Evolutionary conservation across 2,329 filamentous ascomycete species (phyloP).

Genomic region (Sporothrix globosa): DNA sequence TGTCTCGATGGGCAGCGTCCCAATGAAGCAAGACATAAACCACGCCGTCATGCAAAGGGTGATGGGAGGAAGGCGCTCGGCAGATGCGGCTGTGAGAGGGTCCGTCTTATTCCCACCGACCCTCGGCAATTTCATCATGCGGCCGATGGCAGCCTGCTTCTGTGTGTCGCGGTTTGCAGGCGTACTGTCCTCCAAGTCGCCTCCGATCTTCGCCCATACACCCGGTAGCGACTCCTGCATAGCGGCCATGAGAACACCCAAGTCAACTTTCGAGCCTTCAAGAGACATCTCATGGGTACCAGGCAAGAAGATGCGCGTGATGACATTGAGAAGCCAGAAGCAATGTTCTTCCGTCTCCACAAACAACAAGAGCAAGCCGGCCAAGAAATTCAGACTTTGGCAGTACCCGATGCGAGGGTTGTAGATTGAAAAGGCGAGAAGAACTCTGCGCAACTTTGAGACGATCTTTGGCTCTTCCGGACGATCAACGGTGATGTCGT

Average conservation of each 20-base stretch:
- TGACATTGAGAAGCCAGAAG: constrained; percentile 91
- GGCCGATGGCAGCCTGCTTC: constrained; percentile 40
- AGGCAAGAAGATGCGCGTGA: constrained; percentile 84
- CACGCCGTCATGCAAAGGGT: constrained; percentile 91
- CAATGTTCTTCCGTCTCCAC: constrained; percentile 85
- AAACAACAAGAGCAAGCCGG: constrained; percentile 85
- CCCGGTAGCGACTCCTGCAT: constrained; percentile 79
- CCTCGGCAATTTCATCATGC: constrained; percentile 47
- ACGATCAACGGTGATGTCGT: constrained; percentile 43
- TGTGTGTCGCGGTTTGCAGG: constrained; percentile 39
- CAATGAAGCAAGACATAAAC: constrained; percentile 98
- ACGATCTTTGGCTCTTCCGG: constrained; percentile 74
- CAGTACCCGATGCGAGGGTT: constrained; percentile 93
- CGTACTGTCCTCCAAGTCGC: constrained; percentile 46
- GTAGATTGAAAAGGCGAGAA: constrained; percentile 88
- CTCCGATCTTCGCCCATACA: constrained; percentile 86
- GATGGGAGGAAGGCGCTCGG: constrained; percentile 75
- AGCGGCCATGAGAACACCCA: constrained; percentile 88
- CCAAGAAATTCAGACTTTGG: constrained; percentile 93
- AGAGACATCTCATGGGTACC: constrained; percentile 90
- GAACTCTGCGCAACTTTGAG: constrained; percentile 76
- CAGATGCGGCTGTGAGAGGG: constrained; percentile 37
- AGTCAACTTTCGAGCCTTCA: constrained; percentile 89
- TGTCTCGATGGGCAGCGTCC: constrained; percentile 87
- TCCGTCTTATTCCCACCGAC: constrained; percentile 48